Evolutionary conservation across 805 yeast genomes (phyloP), one percentile per base, ranked within the genome.

Genomic region (Scheffersomyces lignosus): DNA sequence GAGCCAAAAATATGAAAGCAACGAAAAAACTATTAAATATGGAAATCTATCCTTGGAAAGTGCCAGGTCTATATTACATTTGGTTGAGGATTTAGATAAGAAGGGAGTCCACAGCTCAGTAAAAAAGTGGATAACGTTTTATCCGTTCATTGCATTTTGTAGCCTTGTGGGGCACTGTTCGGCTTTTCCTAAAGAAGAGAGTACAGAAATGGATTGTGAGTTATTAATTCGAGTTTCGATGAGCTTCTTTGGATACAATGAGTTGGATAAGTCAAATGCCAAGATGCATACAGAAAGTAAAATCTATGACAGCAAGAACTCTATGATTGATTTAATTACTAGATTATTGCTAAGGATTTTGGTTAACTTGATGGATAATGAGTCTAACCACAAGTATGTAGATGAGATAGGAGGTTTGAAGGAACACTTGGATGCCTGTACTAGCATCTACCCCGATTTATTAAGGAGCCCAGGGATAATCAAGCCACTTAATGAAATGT

Each of bases 1-100:
- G 4, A 52, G 52, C 13, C 47, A 41, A 4, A 16, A 29, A 10
- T 37, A 36, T 3, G 30, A n/a, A n/a, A 40, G 36, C 10, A 51
- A 47, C 30, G 30, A 38, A n/a, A 49, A 50, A 14, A 41, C 46
- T 22, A 26, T 41, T 1, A 47, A 44, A 22, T 64, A 60, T 44
- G 43, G 70, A 18, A 51, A 55, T 26, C 36, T 64, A 15, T 57
- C 65, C 3, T 40, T 62, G 25, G 58, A 64, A 29, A 54, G 69
- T 20, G 66, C 73, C 5, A 48, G 74, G 18, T 66, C 73, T 1
- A 57, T 68, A 8, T 37, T 68, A 15, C 47, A 48, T 33, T 44
- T 64, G 18, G 48, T 53, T 3, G 47, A 46, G 4, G 47, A 47
- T 16, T 23, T 64, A 10, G 52, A 51, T 18, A 45, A 47, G 10